Evolutionary conservation across 768 basidiomycete genomes (phyloP), one percentile per base, ranked within the genome.

Genomic region (Lactarius hatsudake): DNA sequence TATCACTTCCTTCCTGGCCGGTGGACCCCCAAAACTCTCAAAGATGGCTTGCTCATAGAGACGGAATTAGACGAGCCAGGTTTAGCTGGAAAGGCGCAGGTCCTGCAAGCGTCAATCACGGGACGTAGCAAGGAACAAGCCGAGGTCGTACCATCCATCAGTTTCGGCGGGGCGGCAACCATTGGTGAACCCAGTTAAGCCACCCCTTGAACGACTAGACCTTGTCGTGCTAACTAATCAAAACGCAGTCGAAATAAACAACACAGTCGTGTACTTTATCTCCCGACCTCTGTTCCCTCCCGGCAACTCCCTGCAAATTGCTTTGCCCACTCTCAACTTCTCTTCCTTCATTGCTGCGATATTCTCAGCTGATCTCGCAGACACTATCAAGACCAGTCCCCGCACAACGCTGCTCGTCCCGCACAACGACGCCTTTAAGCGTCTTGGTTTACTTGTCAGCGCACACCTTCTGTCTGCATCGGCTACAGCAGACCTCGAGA

Each of bases 1-100:
- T 98, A 98, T 74, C 97, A 99, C 77, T 94, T 99, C 75, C 79
- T 98, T 54, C 91, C 93, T 0, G 93, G 93, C 10, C 84, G 83
- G 65, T 90, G 91, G 85, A 81, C 82, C 0, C 83, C 85, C 4
- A 81, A 84, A 62, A 89, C 94, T 69, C 81, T 98, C 40, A 79
- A 81, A 45, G 81, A 93, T 69, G 88, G 87, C 5, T 84, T 88
- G 81, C 78, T 98, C 18, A 76, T 98, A 48, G 87, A 91, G 72
- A 97, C 94, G 0, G 88, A 87, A 62, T 79, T 97, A 32, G 79
- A 81, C 63, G 92, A 93, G 71, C 78, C 78, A 23, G 93, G 93
- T 30, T 76, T 95, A 54, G 84, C 80, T 70, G 84, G 86, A 4
- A 84, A 82, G n/a, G 80, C 79, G 64, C 93, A 94, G 75, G 90